Conservation (phyloP, 805 yeast species). For the Suhomyces pyralidae region DNA sequence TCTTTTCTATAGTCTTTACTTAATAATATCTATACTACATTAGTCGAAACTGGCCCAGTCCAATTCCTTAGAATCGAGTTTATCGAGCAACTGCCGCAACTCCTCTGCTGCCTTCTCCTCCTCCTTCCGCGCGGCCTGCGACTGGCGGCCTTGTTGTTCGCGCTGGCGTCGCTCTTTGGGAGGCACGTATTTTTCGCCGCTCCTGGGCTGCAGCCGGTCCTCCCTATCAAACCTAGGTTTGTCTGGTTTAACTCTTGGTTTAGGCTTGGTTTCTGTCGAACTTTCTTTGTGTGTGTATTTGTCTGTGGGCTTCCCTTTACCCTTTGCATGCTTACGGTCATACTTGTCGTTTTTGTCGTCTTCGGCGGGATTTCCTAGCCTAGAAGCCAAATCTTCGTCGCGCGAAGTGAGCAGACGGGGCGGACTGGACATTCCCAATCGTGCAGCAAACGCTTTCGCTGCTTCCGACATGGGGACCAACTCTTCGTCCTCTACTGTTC, state of each 20-base stretch:
- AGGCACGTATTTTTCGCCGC: background rate
- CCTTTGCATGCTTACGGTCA: too few relatives aligned
- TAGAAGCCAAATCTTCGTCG: background rate
- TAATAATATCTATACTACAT: conserved; percentile 1
- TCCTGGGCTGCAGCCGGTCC: background rate
- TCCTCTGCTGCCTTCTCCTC: conserved; percentile 15
- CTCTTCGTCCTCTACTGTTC: background rate
- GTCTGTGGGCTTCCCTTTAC: background rate
- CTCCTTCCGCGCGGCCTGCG: conserved; percentile 2
- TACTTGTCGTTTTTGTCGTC: too few relatives aligned
- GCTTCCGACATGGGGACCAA: conserved; percentile 28
- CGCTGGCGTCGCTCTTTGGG: background rate
- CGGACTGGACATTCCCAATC: conserved; percentile 17
- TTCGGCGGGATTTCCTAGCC: too few relatives aligned
- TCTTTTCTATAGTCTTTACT: background rate
- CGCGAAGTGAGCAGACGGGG: background rate
- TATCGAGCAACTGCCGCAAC: conserved; percentile 25
- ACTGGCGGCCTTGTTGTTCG: background rate
- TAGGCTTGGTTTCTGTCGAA: too few relatives aligned
- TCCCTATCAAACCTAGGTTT: background rate
- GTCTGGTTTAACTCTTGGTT: background rate
- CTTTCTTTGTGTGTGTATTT: background rate
- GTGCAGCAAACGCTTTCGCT: conserved; percentile 30
- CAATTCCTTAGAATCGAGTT: conserved; percentile 24
- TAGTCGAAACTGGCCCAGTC: conserved; percentile 34